Evolutionary conservation across 148 eudicot genomes (phyloP).

Genomic region (Euryodendron excelsum): DNA sequence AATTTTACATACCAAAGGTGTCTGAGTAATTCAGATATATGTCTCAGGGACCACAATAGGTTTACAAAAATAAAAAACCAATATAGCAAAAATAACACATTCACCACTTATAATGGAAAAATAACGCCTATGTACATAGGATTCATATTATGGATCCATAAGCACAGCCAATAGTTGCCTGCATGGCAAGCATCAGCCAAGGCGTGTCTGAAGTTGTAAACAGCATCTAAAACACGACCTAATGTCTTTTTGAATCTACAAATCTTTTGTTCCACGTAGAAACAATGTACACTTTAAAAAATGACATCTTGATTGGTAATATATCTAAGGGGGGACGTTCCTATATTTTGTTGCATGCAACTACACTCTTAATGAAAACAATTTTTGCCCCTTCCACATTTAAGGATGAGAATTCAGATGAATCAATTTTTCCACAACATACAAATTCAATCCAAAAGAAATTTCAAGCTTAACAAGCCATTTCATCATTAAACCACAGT

Average conservation of each 20-base stretch:
- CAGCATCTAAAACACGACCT: neutral
- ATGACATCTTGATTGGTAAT: too few relatives aligned
- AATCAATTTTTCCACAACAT: neutral
- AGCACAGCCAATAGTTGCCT: neutral
- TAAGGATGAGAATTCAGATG: neutral
- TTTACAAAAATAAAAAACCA: neutral
- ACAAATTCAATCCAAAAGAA: neutral
- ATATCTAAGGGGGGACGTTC: neutral
- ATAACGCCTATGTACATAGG: neutral
- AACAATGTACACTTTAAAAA: neutral
- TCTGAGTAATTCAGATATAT: constrained; percentile 36
- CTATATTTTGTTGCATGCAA: neutral
- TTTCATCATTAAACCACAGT: neutral
- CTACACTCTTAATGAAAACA: neutral
- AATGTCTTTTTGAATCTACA: neutral
- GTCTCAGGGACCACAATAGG: constrained; percentile 10
- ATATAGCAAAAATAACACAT: neutral
- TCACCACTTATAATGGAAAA: neutral
- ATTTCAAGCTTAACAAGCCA: neutral
- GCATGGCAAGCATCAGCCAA: neutral
- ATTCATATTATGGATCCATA: neutral
- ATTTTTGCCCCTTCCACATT: neutral
- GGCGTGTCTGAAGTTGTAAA: neutral
- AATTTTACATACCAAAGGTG: constrained; percentile 57
- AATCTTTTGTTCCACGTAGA: neutral